phyloP scores from a whole-genome alignment of 805 yeast genomes.

The Starmerella vaccinii region DNA sequence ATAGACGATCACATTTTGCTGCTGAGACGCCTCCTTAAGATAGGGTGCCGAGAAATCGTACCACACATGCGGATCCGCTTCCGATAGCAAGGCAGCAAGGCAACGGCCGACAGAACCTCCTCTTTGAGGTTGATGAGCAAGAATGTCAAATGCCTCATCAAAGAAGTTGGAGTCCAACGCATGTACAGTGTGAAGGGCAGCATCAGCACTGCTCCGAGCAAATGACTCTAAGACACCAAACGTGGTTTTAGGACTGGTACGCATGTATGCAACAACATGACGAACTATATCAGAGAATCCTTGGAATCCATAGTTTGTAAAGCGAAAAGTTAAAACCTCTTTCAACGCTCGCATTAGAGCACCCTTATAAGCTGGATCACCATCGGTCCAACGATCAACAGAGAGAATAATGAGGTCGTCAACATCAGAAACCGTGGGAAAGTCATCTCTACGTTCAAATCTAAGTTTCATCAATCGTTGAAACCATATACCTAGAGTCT shows the following conservation, averaged over 20 bases:
- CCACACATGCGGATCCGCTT: constrained; percentile 8
- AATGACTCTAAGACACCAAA: constrained; percentile 14
- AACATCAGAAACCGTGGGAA: neutral
- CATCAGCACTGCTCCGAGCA: constrained; percentile 3
- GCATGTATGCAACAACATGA: constrained; percentile 4
- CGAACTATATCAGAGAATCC: neutral
- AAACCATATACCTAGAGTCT: constrained; percentile 11
- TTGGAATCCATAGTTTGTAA: neutral
- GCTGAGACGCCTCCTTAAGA: neutral
- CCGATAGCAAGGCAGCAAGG: constrained; percentile 12
- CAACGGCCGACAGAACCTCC: constrained; percentile 15
- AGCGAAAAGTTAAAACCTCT: constrained; percentile 1
- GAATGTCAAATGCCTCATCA: constrained; percentile 1
- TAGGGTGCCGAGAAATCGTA: constrained; percentile 1
- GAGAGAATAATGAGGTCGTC: constrained; percentile 5
- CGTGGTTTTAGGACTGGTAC: constrained; percentile 10
- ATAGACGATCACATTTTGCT: constrained; percentile 15
- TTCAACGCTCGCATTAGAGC: constrained; percentile 4
- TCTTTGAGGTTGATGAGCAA: constrained; percentile 4
- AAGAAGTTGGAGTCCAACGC: constrained; percentile 3
- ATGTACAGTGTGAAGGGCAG: neutral
- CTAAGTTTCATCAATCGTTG: neutral
- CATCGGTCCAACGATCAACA: constrained; percentile 15
- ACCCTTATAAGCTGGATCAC: constrained; percentile 15
- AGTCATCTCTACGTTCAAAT: neutral